phyloP scores from a whole-genome alignment of 371 early-diverging fungal species.

The Amoeboaphelidium protococcarum region DNA sequence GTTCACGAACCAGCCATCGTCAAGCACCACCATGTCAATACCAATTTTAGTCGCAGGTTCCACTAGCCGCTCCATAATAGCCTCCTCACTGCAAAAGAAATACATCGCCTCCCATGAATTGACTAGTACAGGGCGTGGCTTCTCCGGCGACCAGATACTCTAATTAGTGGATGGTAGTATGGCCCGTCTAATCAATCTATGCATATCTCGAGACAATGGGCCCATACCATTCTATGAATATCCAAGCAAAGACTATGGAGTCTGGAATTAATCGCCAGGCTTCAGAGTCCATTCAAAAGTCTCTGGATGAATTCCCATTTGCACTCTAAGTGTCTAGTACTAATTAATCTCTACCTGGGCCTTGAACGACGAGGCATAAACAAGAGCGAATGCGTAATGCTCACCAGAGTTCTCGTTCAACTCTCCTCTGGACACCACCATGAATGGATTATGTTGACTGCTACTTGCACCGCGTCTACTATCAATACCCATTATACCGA shows the following conservation, averaged over 20 bases:
- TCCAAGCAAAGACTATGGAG: neutral
- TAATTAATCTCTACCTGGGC: slow-evolving; percentile 7
- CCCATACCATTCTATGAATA: neutral
- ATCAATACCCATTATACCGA: neutral
- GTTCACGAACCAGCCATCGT: slow-evolving; percentile 10
- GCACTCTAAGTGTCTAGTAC: slow-evolving; percentile 7
- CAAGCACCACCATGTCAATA: slow-evolving; percentile 13
- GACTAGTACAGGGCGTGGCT: slow-evolving; percentile 8
- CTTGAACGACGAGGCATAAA: neutral
- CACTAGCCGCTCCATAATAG: slow-evolving; percentile 8
- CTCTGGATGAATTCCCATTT: slow-evolving; percentile 13
- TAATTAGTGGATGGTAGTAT: slow-evolving; percentile 1
- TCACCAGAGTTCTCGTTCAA: neutral
- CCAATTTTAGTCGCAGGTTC: slow-evolving; percentile 11
- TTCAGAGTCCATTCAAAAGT: slow-evolving; percentile 10
- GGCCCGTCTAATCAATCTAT: neutral
- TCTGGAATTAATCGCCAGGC: neutral
- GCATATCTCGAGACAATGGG: neutral
- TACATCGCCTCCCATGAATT: slow-evolving; percentile 20
- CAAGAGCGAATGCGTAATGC: neutral
- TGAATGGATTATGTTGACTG: neutral
- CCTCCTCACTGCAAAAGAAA: slow-evolving; percentile 10
- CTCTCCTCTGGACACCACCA: neutral
- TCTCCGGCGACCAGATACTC: neutral
- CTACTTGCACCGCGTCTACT: neutral